Percentiles rank a stretch among this genome's conserved stretches.
Evolutionary conservation across 495 filamentous ascomycete genomes (phyloP).

Genomic region (Penicillium maclennaniae): DNA sequence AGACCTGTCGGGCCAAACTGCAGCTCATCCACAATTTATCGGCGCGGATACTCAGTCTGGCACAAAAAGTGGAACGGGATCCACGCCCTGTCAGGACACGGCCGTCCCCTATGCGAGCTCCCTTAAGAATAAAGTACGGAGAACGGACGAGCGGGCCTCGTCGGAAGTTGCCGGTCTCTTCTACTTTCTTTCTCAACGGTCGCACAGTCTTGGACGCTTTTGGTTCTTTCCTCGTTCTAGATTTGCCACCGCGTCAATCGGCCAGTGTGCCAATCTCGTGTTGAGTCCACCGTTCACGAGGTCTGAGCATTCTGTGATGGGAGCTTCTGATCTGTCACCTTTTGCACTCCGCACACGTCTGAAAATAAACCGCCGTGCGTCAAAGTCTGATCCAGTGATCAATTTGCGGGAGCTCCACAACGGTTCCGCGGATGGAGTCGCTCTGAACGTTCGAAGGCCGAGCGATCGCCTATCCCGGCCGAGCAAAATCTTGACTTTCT

Average conservation of each 20-base stretch:
- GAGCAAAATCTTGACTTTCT: slow-evolving; percentile 14
- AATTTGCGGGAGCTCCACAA: slow-evolving; percentile 9
- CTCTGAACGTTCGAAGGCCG: slow-evolving; percentile 12
- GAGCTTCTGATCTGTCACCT: background rate
- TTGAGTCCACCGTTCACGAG: no score
- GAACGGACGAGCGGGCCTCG: background rate
- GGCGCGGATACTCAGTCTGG: background rate
- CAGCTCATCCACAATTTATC: background rate
- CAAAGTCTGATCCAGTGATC: background rate
- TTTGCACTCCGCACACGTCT: background rate
- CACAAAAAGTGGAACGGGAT: slow-evolving; percentile 5
- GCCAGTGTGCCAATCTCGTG: no score
- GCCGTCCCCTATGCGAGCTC: background rate
- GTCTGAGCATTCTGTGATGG: background rate
- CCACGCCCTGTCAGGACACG: slow-evolving; percentile 3
- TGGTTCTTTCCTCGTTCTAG: background rate
- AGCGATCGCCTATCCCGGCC: slow-evolving; percentile 26
- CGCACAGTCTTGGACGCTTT: background rate
- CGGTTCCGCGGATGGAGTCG: slow-evolving; percentile 9
- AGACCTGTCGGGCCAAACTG: background rate
- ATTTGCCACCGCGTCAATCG: no score
- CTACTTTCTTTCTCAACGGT: background rate
- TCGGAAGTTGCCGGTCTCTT: background rate
- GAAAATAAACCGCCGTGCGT: background rate
- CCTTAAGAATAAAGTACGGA: no score